Evolutionary conservation across 2,329 filamentous ascomycete genomes (phyloP), one percentile per base, ranked within the genome.

Genomic region (Sporothrix inflata): DNA sequence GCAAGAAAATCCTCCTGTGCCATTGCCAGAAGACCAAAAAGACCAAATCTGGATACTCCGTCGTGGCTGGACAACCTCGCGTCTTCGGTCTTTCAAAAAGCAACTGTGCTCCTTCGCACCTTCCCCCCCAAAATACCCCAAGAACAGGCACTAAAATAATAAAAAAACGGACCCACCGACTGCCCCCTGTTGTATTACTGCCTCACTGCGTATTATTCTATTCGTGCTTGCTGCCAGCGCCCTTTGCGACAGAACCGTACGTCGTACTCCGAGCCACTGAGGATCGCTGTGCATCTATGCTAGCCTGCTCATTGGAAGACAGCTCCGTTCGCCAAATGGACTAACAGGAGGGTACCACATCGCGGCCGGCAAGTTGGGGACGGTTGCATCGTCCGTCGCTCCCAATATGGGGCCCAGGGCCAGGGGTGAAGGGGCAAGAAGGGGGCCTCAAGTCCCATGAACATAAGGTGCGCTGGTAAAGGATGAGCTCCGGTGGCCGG

Each of bases 31-130:
- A n/a, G n/a, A 2, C 7, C 24, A 7, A 49, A n/a, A 47, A 3
- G 16, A 27, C 63, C 63, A 66, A 49, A 66, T 66, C 16, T 45
- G 63, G 63, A 49, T 66, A 66, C 42, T 66, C 63, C 63, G 42
- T 49, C 63, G 63, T n/a, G 16, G 42, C 14, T 45, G 4, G n/a
- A 66, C 40, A 16, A 34, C 40, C 40, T 66, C 63, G 63, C 63
- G 63, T 66, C 63, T 66, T 66, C 63, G 63, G 63, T 47, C 63
- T 49, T 65, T 65, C 11, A 65, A 19, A 38, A 66, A 42, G 42
- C 38, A 65, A 42, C 19, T 12, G 57, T 30, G n/a, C 14, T 27
- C 12, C 34, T 8, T 49, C 9, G 40, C 63, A 47, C 24, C 24
- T 49, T 49, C 24, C 38, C 63, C 63, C 24, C 24, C 38, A 27